Evolutionary conservation across 768 basidiomycete genomes (phyloP), one percentile per base, ranked within the genome.

Genomic region (Rhizopogon vesiculosus): DNA sequence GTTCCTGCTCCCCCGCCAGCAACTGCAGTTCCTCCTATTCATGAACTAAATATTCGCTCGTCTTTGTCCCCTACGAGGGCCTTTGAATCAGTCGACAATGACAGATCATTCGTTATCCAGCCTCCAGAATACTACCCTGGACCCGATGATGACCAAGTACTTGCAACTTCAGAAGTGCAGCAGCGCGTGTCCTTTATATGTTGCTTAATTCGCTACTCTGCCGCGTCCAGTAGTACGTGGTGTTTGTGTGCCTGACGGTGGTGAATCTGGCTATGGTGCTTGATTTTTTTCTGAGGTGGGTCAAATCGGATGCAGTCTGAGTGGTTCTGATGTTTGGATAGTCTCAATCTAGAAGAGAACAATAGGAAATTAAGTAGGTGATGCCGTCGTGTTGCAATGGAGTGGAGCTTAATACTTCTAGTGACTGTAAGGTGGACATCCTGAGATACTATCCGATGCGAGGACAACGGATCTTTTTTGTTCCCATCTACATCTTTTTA

Each of bases 311-410:
- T 10, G 12, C 25, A 16, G 18, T 53, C 18, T 7, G 3, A 45
- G 28, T 8, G 40, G 12, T n/a, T 19, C 16, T 52, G 28, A 31
- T 53, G 22, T 15, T 43, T 19, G 25, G 12, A 35, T 25, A 9
- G 25, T 22, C 46, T 49, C 39, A 25, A 35, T 49, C 33, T 56
- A 40, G 49, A 56, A 19, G 55, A 51, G 19, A 56, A 44, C 5
- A 56, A 19, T 25, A 43, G 22, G 28, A 42, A 25, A 10, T 56
- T 56, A 10, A 33, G 31, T 31, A 25, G 55, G 55, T 5, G 55
- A 56, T 22, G 42, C 31, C 15, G 55, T 56, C 7, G 43, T 51
- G 35, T 19, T 3, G 33, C 9, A 19, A 45, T 38, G 16, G 4
- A 29, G 4, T 3, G 6, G 45, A 31, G 5, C 3, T 3, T 0